A percentile compares a stretch with the other conserved stretches of the same genome.
phyloP scores from a whole-genome alignment of 371 early-diverging fungal genomes.

The Dinochytrium kinnereticum region DNA sequence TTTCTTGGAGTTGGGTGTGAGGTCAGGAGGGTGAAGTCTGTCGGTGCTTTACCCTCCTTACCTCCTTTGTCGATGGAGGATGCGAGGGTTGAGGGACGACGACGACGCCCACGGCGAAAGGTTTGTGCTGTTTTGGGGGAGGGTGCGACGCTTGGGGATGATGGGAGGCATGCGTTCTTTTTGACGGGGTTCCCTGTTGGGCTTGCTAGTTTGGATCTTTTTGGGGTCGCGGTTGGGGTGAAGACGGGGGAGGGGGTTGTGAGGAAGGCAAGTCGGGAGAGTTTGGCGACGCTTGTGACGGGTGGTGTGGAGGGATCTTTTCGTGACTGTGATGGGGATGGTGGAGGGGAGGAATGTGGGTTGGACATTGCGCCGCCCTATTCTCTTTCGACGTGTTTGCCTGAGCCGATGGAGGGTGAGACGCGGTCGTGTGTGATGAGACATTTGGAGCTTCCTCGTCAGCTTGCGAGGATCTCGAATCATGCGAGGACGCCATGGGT shows the following conservation, averaged over 20 bases:
- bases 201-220: neutral
- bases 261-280: neutral
- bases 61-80: neutral
- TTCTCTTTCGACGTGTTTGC: neutral
- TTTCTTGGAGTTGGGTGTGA: neutral
- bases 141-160: neutral
- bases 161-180: neutral
- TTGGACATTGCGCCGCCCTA: neutral
- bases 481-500: neutral
- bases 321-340: neutral
- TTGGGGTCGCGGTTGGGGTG: neutral
- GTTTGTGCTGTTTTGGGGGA: neutral
- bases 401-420: neutral
- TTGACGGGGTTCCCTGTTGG: neutral
- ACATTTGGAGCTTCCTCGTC: neutral
- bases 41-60: neutral
- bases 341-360: neutral
- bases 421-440: neutral
- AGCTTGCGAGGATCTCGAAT: neutral
- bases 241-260: neutral
- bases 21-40: neutral
- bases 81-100: neutral
- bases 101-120: neutral
- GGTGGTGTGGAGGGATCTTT: neutral
- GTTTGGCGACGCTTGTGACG: neutral